phyloP scores from a whole-genome alignment of 2,329 filamentous ascomycete genomes.

The Colletotrichum aenigma region DNA sequence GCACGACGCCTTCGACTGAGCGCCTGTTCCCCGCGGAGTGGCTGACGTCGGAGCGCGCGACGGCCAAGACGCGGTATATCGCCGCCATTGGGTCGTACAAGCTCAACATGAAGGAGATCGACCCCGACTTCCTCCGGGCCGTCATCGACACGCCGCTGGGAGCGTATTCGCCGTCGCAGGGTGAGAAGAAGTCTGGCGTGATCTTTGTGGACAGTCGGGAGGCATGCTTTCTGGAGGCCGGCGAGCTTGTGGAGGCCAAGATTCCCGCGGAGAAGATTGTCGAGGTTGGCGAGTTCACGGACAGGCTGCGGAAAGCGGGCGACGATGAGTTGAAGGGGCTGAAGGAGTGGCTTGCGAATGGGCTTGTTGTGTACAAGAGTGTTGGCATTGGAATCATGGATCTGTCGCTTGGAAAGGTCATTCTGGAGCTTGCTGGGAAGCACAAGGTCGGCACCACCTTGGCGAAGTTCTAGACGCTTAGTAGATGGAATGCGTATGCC shows the following conservation, averaged over 20 bases:
- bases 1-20: conserved; percentile 32
- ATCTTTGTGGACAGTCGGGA: conserved; percentile 31
- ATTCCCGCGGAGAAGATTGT: conserved; percentile 24
- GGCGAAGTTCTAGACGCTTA: not conserved
- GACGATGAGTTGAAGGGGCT: conserved; percentile 44
- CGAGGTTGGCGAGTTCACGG: conserved; percentile 60
- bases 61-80: conserved; percentile 28
- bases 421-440: conserved; percentile 9
- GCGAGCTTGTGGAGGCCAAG: conserved; percentile 32
- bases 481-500: accelerated
- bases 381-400: conserved; percentile 74
- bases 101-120: conserved; percentile 36
- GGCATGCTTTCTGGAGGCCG: conserved; percentile 32
- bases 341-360: conserved; percentile 63
- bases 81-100: conserved; percentile 35
- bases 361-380: conserved; percentile 73
- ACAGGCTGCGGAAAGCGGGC: conserved; percentile 50
- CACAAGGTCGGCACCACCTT: conserved; percentile 1
- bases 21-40: conserved; percentile 29
- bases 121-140: conserved; percentile 29
- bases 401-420: conserved; percentile 35
- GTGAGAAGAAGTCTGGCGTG: conserved; percentile 11
- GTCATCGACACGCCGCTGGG: conserved; percentile 21
- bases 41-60: conserved; percentile 17
- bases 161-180: not conserved